Conservation (phyloP, 140 eudicot genomes). For the Artemisia princeps region DNA sequence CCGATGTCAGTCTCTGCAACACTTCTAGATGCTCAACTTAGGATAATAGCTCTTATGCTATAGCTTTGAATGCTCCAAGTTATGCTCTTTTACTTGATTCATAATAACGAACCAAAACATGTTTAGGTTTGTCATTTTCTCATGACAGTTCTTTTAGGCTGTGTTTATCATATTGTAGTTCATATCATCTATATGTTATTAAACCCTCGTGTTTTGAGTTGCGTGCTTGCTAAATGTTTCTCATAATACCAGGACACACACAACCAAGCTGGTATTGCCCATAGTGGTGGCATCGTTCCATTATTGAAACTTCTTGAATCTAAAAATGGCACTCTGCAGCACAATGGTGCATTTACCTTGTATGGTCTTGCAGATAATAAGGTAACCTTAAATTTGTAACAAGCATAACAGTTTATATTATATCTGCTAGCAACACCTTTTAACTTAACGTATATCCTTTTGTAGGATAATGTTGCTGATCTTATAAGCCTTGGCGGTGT, state of each 20-base stretch:
- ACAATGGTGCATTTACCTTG: slow-evolving; percentile 92
- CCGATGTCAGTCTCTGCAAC: slow-evolving; percentile 1
- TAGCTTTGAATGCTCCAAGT: not conserved
- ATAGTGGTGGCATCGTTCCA: slow-evolving; percentile 70
- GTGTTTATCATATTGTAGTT: not conserved
- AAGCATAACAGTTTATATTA: slow-evolving; percentile 4
- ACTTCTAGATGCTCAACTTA: not conserved
- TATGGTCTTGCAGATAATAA: slow-evolving; percentile 95
- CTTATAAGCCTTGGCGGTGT: slow-evolving; percentile 71
- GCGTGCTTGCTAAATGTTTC: slow-evolving; percentile 10
- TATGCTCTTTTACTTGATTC: not conserved
- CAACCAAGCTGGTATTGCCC: slow-evolving; percentile 91
- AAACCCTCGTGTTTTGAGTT: not conserved
- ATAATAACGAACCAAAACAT: not conserved
- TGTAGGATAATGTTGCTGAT: slow-evolving; percentile 80
- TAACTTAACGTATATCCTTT: slow-evolving; percentile 7
- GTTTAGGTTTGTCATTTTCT: slow-evolving; percentile 4
- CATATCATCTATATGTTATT: not conserved
- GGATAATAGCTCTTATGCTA: not conserved
- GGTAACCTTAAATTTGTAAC: slow-evolving; percentile 33
- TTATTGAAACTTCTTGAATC: slow-evolving; percentile 77
- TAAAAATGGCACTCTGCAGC: slow-evolving; percentile 72
- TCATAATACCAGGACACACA: slow-evolving; percentile 58
- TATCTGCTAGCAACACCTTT: slow-evolving; percentile 4
- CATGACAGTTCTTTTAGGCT: not conserved